Conservation (phyloP, 164 flowering plant genomes). For the Cinnamomum micranthum region DNA sequence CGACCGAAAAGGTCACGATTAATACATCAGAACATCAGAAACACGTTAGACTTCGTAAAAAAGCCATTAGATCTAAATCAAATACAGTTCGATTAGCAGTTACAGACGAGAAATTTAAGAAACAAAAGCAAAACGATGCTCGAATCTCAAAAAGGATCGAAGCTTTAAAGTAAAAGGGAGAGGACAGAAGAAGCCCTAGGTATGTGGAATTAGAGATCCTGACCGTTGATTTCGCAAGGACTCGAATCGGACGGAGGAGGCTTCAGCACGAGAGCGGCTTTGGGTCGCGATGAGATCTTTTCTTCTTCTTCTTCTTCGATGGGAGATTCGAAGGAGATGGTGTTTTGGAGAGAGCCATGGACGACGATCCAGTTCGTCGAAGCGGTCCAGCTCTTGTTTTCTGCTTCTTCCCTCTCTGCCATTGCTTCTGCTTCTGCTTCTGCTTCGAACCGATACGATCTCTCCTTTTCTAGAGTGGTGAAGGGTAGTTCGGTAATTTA, state of each 20-base stretch:
- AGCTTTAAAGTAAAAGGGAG: conserved; percentile 1
- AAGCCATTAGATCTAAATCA: too few relatives aligned
- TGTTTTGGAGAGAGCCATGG: conserved; percentile 35
- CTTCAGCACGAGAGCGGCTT: conserved; percentile 37
- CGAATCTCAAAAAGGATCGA: background rate
- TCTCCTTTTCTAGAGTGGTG: too few relatives aligned
- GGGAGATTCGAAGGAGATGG: conserved; percentile 46
- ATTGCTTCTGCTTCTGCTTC: too few relatives aligned
- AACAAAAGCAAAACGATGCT: background rate
- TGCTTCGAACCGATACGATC: too few relatives aligned
- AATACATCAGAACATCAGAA: too few relatives aligned
- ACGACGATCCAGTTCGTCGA: conserved; percentile 47
- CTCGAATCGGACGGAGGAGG: conserved; percentile 33
- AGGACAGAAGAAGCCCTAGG: background rate
- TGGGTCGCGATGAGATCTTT: conserved; percentile 7
- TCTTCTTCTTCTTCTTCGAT: conserved; percentile 14
- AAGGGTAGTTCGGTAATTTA: too few relatives aligned
- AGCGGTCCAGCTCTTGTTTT: conserved; percentile 17
- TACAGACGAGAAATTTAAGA: background rate
- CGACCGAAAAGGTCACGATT: too few relatives aligned
- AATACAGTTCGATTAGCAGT: background rate
- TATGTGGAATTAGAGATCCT: background rate
- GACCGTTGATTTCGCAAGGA: conserved; percentile 70
- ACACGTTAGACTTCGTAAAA: too few relatives aligned
- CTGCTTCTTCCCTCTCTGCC: conserved; percentile 3